phyloP scores from a whole-genome alignment of 169 alveolate genomes.

The Cytauxzoon felis region DNA sequence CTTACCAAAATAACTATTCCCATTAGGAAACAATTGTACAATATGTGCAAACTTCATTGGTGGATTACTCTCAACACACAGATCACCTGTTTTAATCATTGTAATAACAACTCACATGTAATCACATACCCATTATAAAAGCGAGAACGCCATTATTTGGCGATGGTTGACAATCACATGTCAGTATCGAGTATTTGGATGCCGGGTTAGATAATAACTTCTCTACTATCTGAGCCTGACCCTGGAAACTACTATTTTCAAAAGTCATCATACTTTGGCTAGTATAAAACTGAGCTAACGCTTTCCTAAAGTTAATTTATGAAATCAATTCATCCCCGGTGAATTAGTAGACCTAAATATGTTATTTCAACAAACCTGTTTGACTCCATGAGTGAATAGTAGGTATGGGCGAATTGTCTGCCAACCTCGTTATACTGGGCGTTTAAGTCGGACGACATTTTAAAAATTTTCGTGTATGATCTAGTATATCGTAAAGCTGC shows the following conservation, averaged over 20 bases:
- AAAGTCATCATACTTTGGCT: conserved; percentile 84
- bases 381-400: conserved; percentile 55
- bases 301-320: conserved; percentile 25
- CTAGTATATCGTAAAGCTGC: too few species aligned
- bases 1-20: conserved; percentile 67
- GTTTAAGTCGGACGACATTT: conserved; percentile 42
- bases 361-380: too few species aligned
- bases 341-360: too few species aligned
- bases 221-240: conserved; percentile 76
- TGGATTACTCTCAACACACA: conserved; percentile 71
- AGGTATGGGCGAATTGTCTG: conserved; percentile 45
- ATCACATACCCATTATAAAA: conserved; percentile 36
- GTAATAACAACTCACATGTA: neutral
- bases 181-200: conserved; percentile 46
- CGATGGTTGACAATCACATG: conserved; percentile 67
- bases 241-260: conserved; percentile 75
- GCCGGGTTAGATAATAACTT: conserved; percentile 67
- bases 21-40: conserved; percentile 74
- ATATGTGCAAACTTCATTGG: conserved; percentile 79
- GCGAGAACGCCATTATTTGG: conserved; percentile 64
- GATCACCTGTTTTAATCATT: conserved; percentile 46
- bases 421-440: conserved; percentile 53
- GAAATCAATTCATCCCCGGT: too few species aligned
- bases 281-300: conserved; percentile 69
- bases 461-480: too few species aligned